A percentile compares a stretch with the other conserved stretches of the same genome.
These are phyloP conservation scores for Diaporthe caulivora DNA, from an alignment of 2,329 filamentous ascomycete species.

Conservation along the genomic window DNA sequence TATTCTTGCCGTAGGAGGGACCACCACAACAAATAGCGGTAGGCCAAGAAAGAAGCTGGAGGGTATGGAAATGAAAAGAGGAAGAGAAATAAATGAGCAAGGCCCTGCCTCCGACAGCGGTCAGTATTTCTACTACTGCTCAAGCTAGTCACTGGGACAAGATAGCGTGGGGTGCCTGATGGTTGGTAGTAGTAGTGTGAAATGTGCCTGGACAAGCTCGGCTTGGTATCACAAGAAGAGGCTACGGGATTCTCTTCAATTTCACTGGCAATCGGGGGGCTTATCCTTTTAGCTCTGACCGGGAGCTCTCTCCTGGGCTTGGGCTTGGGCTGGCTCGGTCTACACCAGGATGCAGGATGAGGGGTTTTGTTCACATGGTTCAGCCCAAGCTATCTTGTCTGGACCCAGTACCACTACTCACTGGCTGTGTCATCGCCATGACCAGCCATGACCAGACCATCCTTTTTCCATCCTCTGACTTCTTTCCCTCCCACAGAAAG, in stretches of 20 bases:
- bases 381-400: conserved; percentile 22
- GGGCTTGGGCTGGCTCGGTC: conserved; percentile 8
- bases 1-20: background rate
- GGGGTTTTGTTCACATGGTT: conserved; percentile 38
- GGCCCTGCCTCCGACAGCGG: conserved; percentile 32
- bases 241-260: background rate
- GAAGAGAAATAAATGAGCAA: background rate
- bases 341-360: conserved; percentile 10
- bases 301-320: conserved; percentile 4
- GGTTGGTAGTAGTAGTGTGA: background rate
- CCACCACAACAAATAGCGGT: conserved; percentile 1
- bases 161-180: conserved; percentile 7
- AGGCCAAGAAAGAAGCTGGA: background rate
- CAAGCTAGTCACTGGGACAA: background rate
- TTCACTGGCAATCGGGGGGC: background rate
- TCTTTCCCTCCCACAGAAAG: conserved; percentile 1
- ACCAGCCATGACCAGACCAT: background rate
- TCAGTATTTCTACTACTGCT: conserved; percentile 28
- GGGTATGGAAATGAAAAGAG: background rate
- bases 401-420: background rate
- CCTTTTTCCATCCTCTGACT: too few species aligned
- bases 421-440: conserved; percentile 20
- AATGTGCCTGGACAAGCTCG: background rate
- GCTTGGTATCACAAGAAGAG: background rate
- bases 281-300: conserved; percentile 21